Percentiles rank a stretch among this genome's conserved stretches.
These are phyloP conservation scores for Prunus armeniaca DNA, from an alignment of 306 rosid species.

Conservation along the genomic window DNA sequence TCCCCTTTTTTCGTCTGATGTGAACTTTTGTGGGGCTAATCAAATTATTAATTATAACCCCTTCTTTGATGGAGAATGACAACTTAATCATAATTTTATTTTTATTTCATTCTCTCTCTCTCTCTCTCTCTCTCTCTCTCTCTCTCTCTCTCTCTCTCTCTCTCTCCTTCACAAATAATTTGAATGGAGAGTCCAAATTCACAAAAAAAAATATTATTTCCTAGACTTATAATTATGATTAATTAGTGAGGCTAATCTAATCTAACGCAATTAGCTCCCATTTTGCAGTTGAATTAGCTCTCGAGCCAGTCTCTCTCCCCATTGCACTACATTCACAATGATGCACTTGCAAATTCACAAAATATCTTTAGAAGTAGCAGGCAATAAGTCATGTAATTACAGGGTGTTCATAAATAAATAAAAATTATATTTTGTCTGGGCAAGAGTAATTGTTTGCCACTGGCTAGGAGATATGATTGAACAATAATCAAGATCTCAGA, in stretches of 20 bases:
- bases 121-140: neutral
- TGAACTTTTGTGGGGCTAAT: constrained; percentile 61
- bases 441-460: constrained; percentile 6
- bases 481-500: neutral
- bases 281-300: neutral
- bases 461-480: constrained; percentile 5
- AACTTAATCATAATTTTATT: constrained; percentile 21
- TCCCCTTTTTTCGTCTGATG: constrained; percentile 64
- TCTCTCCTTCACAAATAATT: neutral
- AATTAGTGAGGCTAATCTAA: neutral
- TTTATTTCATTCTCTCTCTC: neutral
- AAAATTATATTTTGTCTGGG: neutral
- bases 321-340: neutral
- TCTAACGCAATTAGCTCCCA: neutral
- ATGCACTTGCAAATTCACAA: neutral
- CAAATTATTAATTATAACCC: constrained; percentile 25
- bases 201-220: neutral
- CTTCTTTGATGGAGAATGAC: constrained; percentile 23
- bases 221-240: neutral
- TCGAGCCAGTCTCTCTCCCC: neutral
- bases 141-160: too few relatives aligned
- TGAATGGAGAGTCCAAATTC: neutral
- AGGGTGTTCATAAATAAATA: neutral
- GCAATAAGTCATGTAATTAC: constrained; percentile 8
- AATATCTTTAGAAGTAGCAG: neutral